Percentiles rank a stretch among this genome's conserved stretches.
Conservation (phyloP, 116 monocot species). For the Trichopus zeylanicus region DNA sequence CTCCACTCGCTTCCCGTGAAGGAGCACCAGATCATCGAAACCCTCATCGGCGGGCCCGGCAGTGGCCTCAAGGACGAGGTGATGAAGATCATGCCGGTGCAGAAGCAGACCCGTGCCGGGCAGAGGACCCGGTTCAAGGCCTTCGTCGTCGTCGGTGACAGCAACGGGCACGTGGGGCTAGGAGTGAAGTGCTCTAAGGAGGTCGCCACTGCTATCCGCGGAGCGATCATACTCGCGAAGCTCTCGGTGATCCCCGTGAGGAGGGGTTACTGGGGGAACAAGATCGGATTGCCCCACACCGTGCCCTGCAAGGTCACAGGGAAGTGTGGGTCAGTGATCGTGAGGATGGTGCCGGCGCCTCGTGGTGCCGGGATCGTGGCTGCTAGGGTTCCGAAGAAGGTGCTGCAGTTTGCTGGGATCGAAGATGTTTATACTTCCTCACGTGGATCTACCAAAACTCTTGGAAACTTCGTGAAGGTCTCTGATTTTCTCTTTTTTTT, state of each 20-base stretch:
- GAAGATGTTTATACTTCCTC: constrained; percentile 4
- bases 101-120: constrained; percentile 69
- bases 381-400: constrained; percentile 6
- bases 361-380: constrained; percentile 2
- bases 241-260: constrained; percentile 50
- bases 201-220: constrained; percentile 49
- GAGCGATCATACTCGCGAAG: constrained; percentile 51
- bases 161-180: constrained; percentile 40
- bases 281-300: constrained; percentile 6
- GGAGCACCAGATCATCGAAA: constrained; percentile 71
- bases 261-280: constrained; percentile 39
- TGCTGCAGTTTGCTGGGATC: constrained; percentile 7
- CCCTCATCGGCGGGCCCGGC: constrained; percentile 6
- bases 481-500: neutral
- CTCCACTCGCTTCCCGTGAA: constrained; percentile 72
- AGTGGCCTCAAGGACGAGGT: constrained; percentile 68
- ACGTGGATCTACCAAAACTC: constrained; percentile 3
- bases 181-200: constrained; percentile 51
- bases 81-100: constrained; percentile 71
- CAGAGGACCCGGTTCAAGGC: constrained; percentile 82
- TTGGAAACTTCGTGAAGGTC: constrained; percentile 4
- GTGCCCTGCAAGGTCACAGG: constrained; percentile 12
- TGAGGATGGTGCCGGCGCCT: neutral
- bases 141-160: constrained; percentile 67
- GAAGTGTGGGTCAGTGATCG: constrained; percentile 2